Percentiles rank a stretch among this genome's conserved stretches.
phyloP scores from a whole-genome alignment of 106 monocot genomes.

The Allium sativum region DNA sequence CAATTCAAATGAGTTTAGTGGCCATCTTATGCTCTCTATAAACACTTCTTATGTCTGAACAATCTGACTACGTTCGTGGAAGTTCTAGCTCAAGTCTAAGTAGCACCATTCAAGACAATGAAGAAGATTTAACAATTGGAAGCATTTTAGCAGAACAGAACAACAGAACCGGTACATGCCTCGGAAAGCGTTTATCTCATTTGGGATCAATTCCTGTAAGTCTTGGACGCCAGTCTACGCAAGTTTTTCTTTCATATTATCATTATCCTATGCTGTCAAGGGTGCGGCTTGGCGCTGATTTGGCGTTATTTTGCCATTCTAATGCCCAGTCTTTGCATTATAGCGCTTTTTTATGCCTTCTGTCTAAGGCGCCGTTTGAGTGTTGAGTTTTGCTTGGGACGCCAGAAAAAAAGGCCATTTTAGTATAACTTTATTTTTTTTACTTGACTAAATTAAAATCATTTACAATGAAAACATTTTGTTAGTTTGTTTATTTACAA shows the following conservation, averaged over 20 bases:
- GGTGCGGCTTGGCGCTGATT: no score
- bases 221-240: neutral
- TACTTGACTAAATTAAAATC: no score
- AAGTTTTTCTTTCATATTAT: neutral
- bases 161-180: conserved; percentile 24
- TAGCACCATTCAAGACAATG: conserved; percentile 40
- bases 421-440: no score
- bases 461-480: no score
- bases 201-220: conserved; percentile 56
- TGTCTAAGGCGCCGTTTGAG: no score
- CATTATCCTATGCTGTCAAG: no score
- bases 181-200: conserved; percentile 66
- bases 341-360: no score
- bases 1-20: neutral
- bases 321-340: no score
- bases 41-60: conserved; percentile 40
- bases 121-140: conserved; percentile 53
- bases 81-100: conserved; percentile 62
- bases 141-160: conserved; percentile 52
- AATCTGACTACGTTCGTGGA: conserved; percentile 26
- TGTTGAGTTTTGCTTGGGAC: no score
- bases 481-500: no score
- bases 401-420: no score
- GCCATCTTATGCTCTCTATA: conserved; percentile 15
- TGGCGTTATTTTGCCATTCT: no score